A percentile compares a stretch with the other conserved stretches of the same genome.
phyloP scores from a whole-genome alignment of 208 protist genomes.

The Trypanosoma caninum region DNA sequence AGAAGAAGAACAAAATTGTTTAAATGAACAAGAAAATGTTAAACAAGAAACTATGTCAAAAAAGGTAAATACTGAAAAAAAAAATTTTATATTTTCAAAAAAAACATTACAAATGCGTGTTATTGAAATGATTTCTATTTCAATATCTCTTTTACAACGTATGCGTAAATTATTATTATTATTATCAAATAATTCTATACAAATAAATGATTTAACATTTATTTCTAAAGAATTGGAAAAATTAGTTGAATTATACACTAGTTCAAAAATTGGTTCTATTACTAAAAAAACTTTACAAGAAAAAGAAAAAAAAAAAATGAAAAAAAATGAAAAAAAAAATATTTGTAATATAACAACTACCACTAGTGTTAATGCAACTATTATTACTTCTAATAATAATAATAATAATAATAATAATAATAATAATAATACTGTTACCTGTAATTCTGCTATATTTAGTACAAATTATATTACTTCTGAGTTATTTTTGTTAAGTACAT shows the following conservation, averaged over 20 bases:
- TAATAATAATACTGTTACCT: background rate
- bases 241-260: conserved; percentile 3
- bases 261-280: background rate
- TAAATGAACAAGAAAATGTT: background rate
- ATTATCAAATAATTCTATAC: background rate
- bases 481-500: background rate
- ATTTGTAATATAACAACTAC: too few relatives aligned
- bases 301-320: conserved; percentile 1
- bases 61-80: background rate
- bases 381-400: too few relatives aligned
- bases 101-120: conserved; percentile 1
- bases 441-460: too few relatives aligned
- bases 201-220: conserved; percentile 1
- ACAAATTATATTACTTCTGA: too few relatives aligned
- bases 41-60: too few relatives aligned
- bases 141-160: conserved; percentile 15
- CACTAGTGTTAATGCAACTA: background rate
- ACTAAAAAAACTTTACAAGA: background rate
- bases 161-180: conserved; percentile 12
- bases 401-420: background rate
- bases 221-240: conserved; percentile 9
- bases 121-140: conserved; percentile 1
- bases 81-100: background rate
- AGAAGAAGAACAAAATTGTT: background rate
- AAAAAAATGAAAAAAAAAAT: too few relatives aligned